A percentile compares a stretch with the other conserved stretches of the same genome.
Evolutionary conservation across 2,329 filamentous ascomycete genomes (phyloP).

Genomic region (Fusarium marasasianum): DNA sequence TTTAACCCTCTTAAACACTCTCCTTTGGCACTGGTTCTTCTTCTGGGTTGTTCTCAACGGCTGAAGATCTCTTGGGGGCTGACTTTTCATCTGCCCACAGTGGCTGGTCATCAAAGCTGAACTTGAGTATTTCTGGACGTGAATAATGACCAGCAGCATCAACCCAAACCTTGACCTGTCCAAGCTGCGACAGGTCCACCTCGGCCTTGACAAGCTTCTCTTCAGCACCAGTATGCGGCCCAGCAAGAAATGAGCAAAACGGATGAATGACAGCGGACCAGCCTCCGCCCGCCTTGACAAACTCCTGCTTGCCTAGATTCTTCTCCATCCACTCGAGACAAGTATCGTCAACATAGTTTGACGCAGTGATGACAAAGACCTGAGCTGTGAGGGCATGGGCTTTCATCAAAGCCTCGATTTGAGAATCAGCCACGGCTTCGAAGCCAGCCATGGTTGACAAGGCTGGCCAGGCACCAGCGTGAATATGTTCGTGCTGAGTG

Average conservation of each 20-base stretch:
- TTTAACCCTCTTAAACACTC: rapidly evolving
- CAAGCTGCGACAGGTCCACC: background rate
- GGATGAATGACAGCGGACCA: background rate
- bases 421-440: background rate
- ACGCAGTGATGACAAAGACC: rapidly evolving
- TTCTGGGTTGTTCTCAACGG: rapidly evolving
- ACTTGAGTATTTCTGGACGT: background rate
- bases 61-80: rapidly evolving
- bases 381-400: rapidly evolving
- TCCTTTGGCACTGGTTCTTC: rapidly evolving
- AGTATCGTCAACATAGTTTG: background rate
- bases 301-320: background rate
- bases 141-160: background rate
- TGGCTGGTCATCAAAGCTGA: background rate
- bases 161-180: background rate
- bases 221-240: background rate
- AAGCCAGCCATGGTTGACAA: background rate
- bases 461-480: background rate
- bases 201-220: background rate
- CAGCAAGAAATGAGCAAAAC: background rate
- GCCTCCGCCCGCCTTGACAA: background rate
- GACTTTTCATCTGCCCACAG: background rate
- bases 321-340: background rate
- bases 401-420: background rate
- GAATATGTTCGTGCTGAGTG: background rate